phyloP scores from a whole-genome alignment of 192 early-diverging fungal genomes.

The Coemansia sp. region DNA sequence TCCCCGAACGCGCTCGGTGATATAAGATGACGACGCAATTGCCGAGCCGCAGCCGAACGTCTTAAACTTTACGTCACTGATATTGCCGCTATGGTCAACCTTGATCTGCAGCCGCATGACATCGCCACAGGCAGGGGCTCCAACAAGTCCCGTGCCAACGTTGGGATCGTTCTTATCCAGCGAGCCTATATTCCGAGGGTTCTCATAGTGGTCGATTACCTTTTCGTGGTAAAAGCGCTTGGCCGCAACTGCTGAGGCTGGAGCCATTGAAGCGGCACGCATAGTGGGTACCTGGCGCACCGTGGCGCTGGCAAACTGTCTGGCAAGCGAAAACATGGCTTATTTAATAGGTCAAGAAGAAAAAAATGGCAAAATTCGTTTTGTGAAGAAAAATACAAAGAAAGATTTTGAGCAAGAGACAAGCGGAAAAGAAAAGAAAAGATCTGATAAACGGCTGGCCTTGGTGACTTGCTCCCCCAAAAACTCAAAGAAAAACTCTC shows the following conservation, averaged over 20 bases:
- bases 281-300: conserved; percentile 25
- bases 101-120: conserved; percentile 96
- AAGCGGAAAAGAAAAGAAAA: conserved; percentile 7
- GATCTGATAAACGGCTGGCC: conserved; percentile 1
- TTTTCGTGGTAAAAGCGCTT: conserved; percentile 55
- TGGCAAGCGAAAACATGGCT: conserved; percentile 35
- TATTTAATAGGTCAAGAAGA: not conserved
- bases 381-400: not conserved
- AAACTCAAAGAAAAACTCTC: not conserved
- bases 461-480: not conserved
- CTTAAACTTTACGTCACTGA: conserved; percentile 96
- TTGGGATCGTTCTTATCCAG: conserved; percentile 81
- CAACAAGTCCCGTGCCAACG: conserved; percentile 96
- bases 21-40: conserved; percentile 88
- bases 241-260: conserved; percentile 2
- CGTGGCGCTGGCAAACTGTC: conserved; percentile 18
- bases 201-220: conserved; percentile 98
- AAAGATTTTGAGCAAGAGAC: not conserved
- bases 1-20: conserved; percentile 94
- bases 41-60: conserved; percentile 98
- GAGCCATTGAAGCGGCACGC: conserved; percentile 5
- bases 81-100: conserved; percentile 93
- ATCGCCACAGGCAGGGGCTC: conserved; percentile 85
- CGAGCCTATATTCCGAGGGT: conserved; percentile 94
- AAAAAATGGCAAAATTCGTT: not conserved